A percentile compares a stretch with the other conserved stretches of the same genome.
These are phyloP conservation scores for Alternaria atra DNA, from an alignment of 2,329 filamentous ascomycete species.

Conservation along the genomic window DNA sequence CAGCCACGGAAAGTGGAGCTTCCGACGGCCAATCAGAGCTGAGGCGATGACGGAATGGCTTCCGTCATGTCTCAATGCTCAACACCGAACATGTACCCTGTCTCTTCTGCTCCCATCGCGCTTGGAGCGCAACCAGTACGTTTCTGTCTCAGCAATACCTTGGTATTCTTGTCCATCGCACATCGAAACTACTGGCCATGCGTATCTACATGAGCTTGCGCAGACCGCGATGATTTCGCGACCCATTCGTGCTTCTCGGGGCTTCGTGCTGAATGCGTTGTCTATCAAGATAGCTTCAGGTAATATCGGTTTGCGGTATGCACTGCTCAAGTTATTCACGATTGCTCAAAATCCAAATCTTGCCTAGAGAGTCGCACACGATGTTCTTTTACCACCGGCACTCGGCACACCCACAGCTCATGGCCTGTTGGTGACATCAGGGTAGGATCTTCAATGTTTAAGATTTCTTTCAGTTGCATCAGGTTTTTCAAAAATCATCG, in stretches of 20 bases:
- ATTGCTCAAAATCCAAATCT: not conserved
- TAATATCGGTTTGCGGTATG: too few relatives aligned
- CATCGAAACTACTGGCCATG: not conserved
- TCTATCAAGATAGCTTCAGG: too few relatives aligned
- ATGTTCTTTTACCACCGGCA: not conserved
- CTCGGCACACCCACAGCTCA: not conserved
- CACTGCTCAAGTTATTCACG: too few relatives aligned
- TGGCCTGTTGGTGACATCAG: not conserved
- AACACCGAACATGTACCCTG: not conserved
- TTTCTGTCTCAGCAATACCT: too few relatives aligned
- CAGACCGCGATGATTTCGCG: too few relatives aligned
- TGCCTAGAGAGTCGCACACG: too few relatives aligned
- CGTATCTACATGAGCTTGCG: not conserved
- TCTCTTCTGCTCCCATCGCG: not conserved
- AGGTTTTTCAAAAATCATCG: not conserved
- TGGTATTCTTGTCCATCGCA: not conserved
- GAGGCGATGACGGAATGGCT: not conserved
- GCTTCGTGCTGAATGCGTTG: too few relatives aligned
- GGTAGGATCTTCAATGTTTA: not conserved
- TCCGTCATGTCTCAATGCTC: not conserved
- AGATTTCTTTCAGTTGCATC: not conserved
- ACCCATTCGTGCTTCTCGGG: too few relatives aligned
- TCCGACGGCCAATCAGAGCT: slow-evolving; percentile 11
- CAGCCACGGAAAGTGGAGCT: slow-evolving; percentile 8
- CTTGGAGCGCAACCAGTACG: not conserved